Percentiles rank a stretch among this genome's conserved stretches.
These are phyloP conservation scores for Colletotrichum truncatum DNA, from an alignment of 2,329 filamentous ascomycete species.

Conservation along the genomic window DNA sequence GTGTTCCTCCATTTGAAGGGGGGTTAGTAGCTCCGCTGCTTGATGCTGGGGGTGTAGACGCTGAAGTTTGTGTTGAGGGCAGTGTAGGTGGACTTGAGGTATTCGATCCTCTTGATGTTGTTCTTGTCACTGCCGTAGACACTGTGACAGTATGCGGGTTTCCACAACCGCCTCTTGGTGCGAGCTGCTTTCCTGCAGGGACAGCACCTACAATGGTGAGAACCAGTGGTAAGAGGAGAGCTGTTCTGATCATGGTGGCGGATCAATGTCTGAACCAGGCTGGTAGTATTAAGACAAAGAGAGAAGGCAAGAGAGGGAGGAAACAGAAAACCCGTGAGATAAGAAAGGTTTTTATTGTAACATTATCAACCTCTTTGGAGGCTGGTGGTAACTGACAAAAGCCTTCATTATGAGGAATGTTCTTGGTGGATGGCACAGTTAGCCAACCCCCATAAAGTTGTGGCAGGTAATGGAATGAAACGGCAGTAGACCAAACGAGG, in stretches of 20 bases:
- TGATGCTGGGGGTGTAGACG: background rate
- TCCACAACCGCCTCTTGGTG: background rate
- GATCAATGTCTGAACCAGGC: background rate
- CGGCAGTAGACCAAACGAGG: too few species aligned
- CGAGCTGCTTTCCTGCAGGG: background rate
- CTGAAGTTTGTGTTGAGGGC: background rate
- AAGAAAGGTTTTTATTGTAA: background rate
- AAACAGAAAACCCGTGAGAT: background rate
- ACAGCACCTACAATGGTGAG: slow-evolving; percentile 16
- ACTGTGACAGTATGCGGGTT: background rate
- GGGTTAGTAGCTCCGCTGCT: background rate
- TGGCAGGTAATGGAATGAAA: background rate
- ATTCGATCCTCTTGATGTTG: background rate
- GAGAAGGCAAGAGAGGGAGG: background rate
- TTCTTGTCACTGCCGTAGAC: background rate
- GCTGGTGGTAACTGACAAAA: background rate
- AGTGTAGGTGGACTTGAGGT: background rate
- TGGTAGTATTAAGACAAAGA: background rate
- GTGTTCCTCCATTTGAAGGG: background rate
- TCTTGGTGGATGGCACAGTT: background rate
- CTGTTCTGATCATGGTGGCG: slow-evolving; percentile 7
- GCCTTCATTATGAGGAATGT: slow-evolving; percentile 11
- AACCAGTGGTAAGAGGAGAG: slow-evolving; percentile 13
- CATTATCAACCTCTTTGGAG: background rate
- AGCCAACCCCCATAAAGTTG: slow-evolving; percentile 7